Conservation (phyloP, 352 stramenopile genomes). For the Pythium diclinum region DNA sequence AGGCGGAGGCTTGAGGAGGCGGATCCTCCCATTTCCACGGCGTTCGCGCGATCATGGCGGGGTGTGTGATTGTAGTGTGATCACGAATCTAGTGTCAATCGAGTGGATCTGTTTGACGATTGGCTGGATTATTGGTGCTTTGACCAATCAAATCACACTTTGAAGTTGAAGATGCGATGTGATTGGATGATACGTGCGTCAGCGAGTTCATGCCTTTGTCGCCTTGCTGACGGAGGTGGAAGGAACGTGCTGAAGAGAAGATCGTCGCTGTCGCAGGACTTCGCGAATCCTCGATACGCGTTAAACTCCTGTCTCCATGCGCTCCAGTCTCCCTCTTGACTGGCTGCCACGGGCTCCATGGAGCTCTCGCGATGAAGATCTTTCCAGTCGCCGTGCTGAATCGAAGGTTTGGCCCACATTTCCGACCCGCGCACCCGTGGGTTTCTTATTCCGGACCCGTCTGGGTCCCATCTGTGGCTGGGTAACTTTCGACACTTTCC, state of each 20-base stretch:
- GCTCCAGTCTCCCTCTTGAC: not conserved
- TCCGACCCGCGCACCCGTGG: not conserved
- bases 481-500: not conserved
- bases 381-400: conserved; percentile 1
- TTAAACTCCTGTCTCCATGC: not conserved
- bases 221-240: not conserved
- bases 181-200: conserved; percentile 26
- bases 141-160: conserved; percentile 17
- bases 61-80: not conserved
- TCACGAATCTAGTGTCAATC: conserved; percentile 21
- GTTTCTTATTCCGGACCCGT: not conserved
- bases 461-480: not conserved
- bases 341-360: not conserved
- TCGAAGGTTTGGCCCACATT: not conserved
- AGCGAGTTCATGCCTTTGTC: conserved; percentile 13
- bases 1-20: not conserved
- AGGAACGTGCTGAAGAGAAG: not conserved
- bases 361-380: not conserved
- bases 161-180: conserved; percentile 25
- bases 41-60: conserved; percentile 1
- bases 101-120: not conserved
- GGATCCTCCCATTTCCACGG: not conserved
- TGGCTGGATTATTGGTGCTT: not conserved
- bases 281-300: no score
- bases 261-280: not conserved